Base-by-base conservation (phyloP, 441 rosid species). In the Adansonia rubrostipa region DNA sequence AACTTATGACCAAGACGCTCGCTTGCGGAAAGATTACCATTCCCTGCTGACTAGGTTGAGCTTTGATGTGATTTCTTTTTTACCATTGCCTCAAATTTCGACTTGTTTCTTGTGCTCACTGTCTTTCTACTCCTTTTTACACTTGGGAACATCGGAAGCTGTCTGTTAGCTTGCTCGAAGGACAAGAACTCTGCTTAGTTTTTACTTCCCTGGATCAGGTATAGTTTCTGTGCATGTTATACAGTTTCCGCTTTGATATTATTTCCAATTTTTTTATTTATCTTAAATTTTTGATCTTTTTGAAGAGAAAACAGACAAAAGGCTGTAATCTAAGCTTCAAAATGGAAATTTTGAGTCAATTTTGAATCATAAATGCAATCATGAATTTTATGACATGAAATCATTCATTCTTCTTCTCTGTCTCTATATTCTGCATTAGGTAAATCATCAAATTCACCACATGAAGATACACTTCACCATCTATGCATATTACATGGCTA, bases 141-240 rank as follows among this genome's bases (percentile, higher is more conserved):
- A 95, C 98, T 74, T 88, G 84, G 99, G 98, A 78, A 95, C 96
- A 28, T 87, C 98, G 10, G 97, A 92, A 84, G 88, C 91, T 0
- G 89, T 95, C 62, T 76, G 84, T 64, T 92, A 94, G 94, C 94
- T 96, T 0, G 97, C 97, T 1, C 84, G 89, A 71, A 95, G 90
- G 90, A 87, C 89, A 88, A 82, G 66, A 87, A 86, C 40, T 77
- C 87, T 14, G 88, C 88, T 6, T 78, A 8, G 82, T 82, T 33
- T 40, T 78, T 13, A 71, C 81, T 73, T 71, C 81, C 44, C 77
- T 78, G 0, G 75, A 80, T 74, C 66, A 36, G 20, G 71, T 22
- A 20, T 86, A 80, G 71, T 61, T 5, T 48, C 33, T 73, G 53
- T 66, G 24, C 56, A 11, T 19, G 28, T 28, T 33, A 36, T 5